A percentile compares a stretch with the other conserved stretches of the same genome.
Conservation (phyloP, 225 moss, liverwort and hornwort species). For the Pseudisothecium myosuroides region DNA sequence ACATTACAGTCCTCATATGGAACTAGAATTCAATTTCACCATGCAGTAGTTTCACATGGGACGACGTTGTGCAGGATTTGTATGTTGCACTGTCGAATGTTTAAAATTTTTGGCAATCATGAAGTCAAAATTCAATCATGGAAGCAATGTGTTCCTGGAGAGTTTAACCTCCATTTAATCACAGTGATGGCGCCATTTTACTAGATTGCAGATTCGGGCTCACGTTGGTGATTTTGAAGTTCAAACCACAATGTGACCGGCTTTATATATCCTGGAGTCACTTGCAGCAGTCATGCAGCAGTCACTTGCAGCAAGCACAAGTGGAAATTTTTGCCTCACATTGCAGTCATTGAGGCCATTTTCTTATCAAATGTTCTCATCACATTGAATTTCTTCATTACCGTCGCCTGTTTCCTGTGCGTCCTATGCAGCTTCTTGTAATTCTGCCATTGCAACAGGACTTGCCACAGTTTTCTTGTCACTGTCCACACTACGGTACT, state of each 20-base stretch:
- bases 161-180: no score
- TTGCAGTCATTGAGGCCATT: not conserved
- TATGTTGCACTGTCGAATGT: not conserved
- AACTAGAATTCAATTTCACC: not conserved
- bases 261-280: no score
- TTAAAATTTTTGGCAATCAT: accelerated
- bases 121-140: not conserved
- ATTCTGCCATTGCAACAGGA: not conserved
- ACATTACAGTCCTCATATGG: not conserved
- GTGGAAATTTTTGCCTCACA: not conserved
- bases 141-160: not conserved
- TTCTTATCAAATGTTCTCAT: not conserved
- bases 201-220: not conserved
- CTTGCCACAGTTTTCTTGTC: not conserved
- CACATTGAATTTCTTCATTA: not conserved
- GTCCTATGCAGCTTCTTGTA: not conserved
- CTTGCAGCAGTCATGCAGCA: no score
- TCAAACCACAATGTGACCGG: not conserved
- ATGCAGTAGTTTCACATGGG: not conserved
- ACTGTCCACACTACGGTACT: not conserved
- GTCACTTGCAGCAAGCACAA: no score
- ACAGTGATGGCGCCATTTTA: not conserved
- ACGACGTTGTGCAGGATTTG: not conserved
- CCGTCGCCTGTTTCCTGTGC: not conserved
- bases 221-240: not conserved